phyloP scores from a whole-genome alignment of 2,329 filamentous ascomycete genomes.

The Sclerotinia trifoliorum region DNA sequence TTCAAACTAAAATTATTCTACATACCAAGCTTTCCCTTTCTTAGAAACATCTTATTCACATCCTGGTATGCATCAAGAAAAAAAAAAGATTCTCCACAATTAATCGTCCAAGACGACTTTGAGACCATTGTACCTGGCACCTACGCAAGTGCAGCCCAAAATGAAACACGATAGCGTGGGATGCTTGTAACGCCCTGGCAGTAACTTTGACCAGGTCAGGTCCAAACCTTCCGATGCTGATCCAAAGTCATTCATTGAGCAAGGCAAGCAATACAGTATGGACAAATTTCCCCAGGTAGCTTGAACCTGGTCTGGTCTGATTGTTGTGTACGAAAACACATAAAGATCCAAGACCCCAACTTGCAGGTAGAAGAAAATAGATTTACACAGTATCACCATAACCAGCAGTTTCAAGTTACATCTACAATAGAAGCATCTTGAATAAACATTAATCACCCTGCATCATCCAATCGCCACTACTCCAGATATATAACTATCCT shows the following conservation, averaged over 20 bases:
- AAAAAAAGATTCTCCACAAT: slow-evolving; percentile 7
- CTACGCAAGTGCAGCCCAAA: slow-evolving; percentile 27
- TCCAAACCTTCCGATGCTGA: slow-evolving; percentile 22
- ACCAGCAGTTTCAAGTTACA: slow-evolving; percentile 16
- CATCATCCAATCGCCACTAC: slow-evolving; percentile 7
- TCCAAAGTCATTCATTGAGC: slow-evolving; percentile 17
- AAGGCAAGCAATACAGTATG: slow-evolving; percentile 6
- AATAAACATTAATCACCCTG: slow-evolving; percentile 11
- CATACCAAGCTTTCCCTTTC: slow-evolving; percentile 7
- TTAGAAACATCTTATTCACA: slow-evolving; percentile 2
- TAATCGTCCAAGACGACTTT: slow-evolving; percentile 22
- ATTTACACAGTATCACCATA: slow-evolving; percentile 16
- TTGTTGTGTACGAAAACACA: slow-evolving; percentile 18
- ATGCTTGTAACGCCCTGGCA: slow-evolving; percentile 31
- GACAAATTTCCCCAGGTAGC: slow-evolving; percentile 24
- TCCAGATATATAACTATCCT: slow-evolving; percentile 22
- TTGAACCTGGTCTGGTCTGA: slow-evolving; percentile 18
- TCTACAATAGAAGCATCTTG: slow-evolving; percentile 17
- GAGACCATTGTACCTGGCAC: slow-evolving; percentile 20
- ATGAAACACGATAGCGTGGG: slow-evolving; percentile 41
- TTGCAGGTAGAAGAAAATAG: slow-evolving; percentile 6
- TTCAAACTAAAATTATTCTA: slow-evolving; percentile 15
- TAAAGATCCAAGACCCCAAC: slow-evolving; percentile 25
- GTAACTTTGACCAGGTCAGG: slow-evolving; percentile 23
- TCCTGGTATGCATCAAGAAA: slow-evolving; percentile 4